Evolutionary conservation across 345 rosid genomes (phyloP).

Genomic region (Turritis glabra): DNA sequence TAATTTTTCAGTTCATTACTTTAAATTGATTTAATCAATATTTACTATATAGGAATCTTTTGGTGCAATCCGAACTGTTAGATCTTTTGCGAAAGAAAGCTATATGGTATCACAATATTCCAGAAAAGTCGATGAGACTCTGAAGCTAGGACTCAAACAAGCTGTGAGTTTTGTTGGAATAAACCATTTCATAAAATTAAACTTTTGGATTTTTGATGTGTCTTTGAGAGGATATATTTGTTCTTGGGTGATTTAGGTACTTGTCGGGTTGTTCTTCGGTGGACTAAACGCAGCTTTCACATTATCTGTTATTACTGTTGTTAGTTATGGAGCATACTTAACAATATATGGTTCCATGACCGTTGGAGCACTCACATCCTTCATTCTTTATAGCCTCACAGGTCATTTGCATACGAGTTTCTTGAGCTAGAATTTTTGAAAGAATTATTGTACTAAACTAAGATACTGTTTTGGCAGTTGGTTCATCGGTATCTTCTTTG

Average conservation of each 20-base stretch:
- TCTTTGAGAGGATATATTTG: constrained; percentile 40
- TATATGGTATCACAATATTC: constrained; percentile 69
- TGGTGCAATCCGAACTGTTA: constrained; percentile 92
- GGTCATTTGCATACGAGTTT: constrained; percentile 42
- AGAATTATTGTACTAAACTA: background rate
- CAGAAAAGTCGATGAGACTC: constrained; percentile 82
- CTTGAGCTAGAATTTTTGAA: background rate
- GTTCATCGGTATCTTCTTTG: constrained; percentile 77
- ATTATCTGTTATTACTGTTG: constrained; percentile 74
- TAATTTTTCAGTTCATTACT: background rate
- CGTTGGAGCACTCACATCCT: constrained; percentile 87
- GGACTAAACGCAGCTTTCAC: constrained; percentile 89
- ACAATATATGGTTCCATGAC: constrained; percentile 86
- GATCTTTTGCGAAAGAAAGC: constrained; percentile 90
- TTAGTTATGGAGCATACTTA: constrained; percentile 83
- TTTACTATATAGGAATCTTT: constrained; percentile 69
- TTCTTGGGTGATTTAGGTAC: constrained; percentile 32
- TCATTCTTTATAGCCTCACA: constrained; percentile 95
- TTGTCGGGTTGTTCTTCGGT: constrained; percentile 76
- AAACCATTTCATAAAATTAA: background rate
- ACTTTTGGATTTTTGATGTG: background rate
- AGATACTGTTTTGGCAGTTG: constrained; percentile 57
- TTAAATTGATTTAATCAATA: background rate
- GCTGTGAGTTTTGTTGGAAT: constrained; percentile 58
- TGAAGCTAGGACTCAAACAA: constrained; percentile 81